Evolutionary conservation across 352 stramenopile species (phyloP).

Genomic region (Phytophthora melonis): DNA sequence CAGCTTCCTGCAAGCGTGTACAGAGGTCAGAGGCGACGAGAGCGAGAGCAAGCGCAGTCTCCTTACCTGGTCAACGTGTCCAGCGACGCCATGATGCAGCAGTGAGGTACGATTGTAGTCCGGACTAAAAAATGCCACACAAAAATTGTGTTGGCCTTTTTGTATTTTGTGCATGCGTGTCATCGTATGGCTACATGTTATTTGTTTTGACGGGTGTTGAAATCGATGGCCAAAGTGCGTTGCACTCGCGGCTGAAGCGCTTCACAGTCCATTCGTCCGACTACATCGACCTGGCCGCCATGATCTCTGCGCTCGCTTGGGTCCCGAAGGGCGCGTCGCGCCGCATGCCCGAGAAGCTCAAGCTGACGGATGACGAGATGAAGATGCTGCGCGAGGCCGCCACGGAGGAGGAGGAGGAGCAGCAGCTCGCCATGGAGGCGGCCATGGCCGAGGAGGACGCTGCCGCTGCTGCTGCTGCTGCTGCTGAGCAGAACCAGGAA

Average conservation of each 20-base stretch:
- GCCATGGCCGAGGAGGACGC: conserved; percentile 62
- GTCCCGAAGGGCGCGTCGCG: conserved; percentile 50
- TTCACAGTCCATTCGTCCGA: conserved; percentile 24
- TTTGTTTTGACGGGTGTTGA: neutral
- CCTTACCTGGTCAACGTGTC: conserved; percentile 30
- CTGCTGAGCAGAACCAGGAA: conserved; percentile 15
- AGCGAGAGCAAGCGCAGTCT: neutral
- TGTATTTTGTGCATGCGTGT: neutral
- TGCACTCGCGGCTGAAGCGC: neutral
- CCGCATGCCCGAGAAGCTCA: conserved; percentile 87
- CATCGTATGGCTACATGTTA: neutral
- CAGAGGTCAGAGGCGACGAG: neutral
- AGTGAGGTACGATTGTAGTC: neutral
- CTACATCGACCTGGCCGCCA: conserved; percentile 2
- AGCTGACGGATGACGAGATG: conserved; percentile 86
- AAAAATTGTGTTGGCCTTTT: neutral
- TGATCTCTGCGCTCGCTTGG: conserved; percentile 48
- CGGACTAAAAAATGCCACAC: neutral
- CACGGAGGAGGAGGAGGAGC: conserved; percentile 74
- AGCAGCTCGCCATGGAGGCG: conserved; percentile 64
- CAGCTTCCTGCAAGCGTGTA: conserved; percentile 51
- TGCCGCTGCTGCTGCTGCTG: neutral
- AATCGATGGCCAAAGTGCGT: conserved; percentile 24
- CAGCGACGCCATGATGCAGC: conserved; percentile 23
- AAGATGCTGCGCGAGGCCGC: conserved; percentile 83